phyloP scores from a whole-genome alignment of 2,329 filamentous ascomycete genomes.

The Pseudogymnoascus sp. region DNA sequence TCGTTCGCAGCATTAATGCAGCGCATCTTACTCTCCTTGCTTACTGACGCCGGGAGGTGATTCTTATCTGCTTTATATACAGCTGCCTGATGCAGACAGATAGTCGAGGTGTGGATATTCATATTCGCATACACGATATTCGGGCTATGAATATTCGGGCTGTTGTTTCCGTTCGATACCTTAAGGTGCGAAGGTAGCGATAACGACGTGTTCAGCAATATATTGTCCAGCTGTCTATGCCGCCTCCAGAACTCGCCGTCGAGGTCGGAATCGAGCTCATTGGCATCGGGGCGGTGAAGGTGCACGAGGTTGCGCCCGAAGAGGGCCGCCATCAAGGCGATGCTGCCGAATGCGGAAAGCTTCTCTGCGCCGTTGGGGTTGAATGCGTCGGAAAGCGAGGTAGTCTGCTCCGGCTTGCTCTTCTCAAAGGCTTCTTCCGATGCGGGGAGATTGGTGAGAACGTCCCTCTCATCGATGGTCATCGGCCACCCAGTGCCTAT shows the following conservation, averaged over 20 bases:
- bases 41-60: conserved; percentile 65
- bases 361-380: conserved; percentile 63
- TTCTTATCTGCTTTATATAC: conserved; percentile 97
- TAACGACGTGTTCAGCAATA: conserved; percentile 79
- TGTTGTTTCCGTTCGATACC: conserved; percentile 54
- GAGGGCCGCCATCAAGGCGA: conserved; percentile 78
- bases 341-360: conserved; percentile 70
- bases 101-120: conserved; percentile 92
- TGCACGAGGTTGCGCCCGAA: conserved; percentile 90
- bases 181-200: conserved; percentile 75
- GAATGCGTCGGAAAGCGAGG: conserved; percentile 63
- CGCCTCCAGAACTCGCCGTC: conserved; percentile 95
- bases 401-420: conserved; percentile 66
- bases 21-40: conserved; percentile 82
- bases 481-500: conserved; percentile 98
- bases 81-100: conserved; percentile 95
- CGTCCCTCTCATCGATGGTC: conserved; percentile 85
- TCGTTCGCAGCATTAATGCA: conserved; percentile 92
- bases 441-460: conserved; percentile 76
- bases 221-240: conserved; percentile 81
- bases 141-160: conserved; percentile 51
- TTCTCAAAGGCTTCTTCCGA: conserved; percentile 80
- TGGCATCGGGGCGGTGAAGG: conserved; percentile 74
- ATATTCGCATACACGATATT: conserved; percentile 94
- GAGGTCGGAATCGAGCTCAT: conserved; percentile 78